These are phyloP conservation scores for Xylaria longipes DNA, from an alignment of 495 filamentous ascomycete genomes.

Conservation along the genomic window DNA sequence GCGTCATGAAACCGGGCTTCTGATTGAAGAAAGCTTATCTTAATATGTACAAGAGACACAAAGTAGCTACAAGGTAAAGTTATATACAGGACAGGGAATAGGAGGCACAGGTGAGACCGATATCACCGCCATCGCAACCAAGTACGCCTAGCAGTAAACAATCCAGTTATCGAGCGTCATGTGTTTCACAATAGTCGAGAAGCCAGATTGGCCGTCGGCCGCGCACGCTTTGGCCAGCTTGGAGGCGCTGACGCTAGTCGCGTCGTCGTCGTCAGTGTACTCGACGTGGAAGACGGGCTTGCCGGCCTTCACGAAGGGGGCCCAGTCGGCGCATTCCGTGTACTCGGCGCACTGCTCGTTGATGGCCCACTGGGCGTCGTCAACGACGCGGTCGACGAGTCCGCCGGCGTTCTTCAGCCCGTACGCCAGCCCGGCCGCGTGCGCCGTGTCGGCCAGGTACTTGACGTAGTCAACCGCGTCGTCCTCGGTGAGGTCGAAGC, in stretches of 20 bases:
- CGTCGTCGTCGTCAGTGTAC: slow-evolving; percentile 58
- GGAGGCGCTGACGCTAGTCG: slow-evolving; percentile 20
- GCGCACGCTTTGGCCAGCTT: slow-evolving; percentile 19
- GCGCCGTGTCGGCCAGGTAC: slow-evolving; percentile 63
- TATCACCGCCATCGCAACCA: neutral
- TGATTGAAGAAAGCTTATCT: neutral
- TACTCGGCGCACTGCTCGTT: slow-evolving; percentile 73
- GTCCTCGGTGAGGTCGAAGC: slow-evolving; percentile 58
- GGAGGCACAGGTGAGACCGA: neutral
- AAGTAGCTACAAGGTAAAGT: neutral
- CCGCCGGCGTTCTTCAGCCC: slow-evolving; percentile 71
- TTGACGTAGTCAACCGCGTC: slow-evolving; percentile 64
- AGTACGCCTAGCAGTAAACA: slow-evolving; percentile 18
- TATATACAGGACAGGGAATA: neutral
- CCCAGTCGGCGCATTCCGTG: slow-evolving; percentile 61
- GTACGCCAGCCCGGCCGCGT: slow-evolving; percentile 55
- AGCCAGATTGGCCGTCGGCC: slow-evolving; percentile 19
- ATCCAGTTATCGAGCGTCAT: slow-evolving; percentile 22
- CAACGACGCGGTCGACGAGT: slow-evolving; percentile 63
- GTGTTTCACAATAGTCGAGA: slow-evolving; percentile 27
- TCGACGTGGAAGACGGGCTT: slow-evolving; percentile 81
- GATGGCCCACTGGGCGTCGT: slow-evolving; percentile 68
- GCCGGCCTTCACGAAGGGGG: slow-evolving; percentile 59
- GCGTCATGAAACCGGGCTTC: neutral
- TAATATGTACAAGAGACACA: slow-evolving; percentile 2